phyloP scores from a whole-genome alignment of 2,329 filamentous ascomycete species.

The Thyridium curvatum region DNA sequence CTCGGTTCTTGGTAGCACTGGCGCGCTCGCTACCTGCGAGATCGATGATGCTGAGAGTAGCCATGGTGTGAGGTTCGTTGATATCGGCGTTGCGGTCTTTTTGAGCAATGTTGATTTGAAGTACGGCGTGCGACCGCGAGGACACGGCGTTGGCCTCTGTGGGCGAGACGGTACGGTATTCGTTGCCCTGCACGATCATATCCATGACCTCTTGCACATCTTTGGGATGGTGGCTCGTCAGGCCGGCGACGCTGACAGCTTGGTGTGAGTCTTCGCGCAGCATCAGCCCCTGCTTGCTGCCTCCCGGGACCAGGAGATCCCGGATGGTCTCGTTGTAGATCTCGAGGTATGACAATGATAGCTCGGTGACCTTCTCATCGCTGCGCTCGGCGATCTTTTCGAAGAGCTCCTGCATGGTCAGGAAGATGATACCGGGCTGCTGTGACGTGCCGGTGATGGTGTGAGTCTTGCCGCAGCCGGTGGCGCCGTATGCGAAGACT shows the following conservation, averaged over 20 bases:
- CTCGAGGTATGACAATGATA: slow-evolving; percentile 91
- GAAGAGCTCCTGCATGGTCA: slow-evolving; percentile 98
- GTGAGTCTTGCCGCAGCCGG: slow-evolving; percentile 96
- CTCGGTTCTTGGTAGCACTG: slow-evolving; percentile 93
- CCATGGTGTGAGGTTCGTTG: slow-evolving; percentile 95
- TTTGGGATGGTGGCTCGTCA: slow-evolving; percentile 85
- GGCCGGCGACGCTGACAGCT: slow-evolving; percentile 80
- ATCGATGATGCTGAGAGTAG: slow-evolving; percentile 96
- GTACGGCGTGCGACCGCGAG: slow-evolving; percentile 90
- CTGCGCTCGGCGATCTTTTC: slow-evolving; percentile 87
- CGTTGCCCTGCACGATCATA: slow-evolving; percentile 94
- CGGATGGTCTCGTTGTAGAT: slow-evolving; percentile 99
- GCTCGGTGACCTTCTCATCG: slow-evolving; percentile 80
- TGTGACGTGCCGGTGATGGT: slow-evolving; percentile 91
- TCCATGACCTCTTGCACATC: slow-evolving; percentile 98
- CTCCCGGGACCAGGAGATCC: slow-evolving; percentile 81
- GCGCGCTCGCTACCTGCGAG: slow-evolving; percentile 92
- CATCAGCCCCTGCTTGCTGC: slow-evolving; percentile 79
- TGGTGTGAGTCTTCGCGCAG: slow-evolving; percentile 92
- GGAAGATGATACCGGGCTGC: slow-evolving; percentile 94
- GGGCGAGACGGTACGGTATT: slow-evolving; percentile 89
- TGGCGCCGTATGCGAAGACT: slow-evolving; percentile 96
- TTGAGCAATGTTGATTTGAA: slow-evolving; percentile 93
- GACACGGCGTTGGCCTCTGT: slow-evolving; percentile 97
- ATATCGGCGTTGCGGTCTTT: slow-evolving; percentile 90